Base-by-base conservation (phyloP, 148 eudicot species). In the Amaranthus palmeri region DNA sequence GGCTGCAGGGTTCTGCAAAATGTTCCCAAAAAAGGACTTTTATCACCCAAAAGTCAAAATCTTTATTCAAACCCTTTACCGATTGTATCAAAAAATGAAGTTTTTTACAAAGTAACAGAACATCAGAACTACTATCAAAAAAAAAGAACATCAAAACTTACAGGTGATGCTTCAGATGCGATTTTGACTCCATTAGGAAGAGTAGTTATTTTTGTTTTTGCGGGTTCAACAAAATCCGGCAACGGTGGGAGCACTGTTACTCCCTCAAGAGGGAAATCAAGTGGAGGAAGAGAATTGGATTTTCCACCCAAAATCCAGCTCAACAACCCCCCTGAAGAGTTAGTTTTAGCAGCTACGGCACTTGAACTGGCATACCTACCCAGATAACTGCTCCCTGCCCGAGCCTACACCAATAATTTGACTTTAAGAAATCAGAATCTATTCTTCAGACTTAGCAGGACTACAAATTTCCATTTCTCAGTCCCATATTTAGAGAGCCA, bases 111-210 rank as follows among this genome's bases (percentile, higher is more conserved):
- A 3, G 61, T 15, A 76, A 66, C 51, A 43, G 41, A 60, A 57
- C 49, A 50, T 13, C 17, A 47, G 45, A 41, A 78, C 95, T 69
- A n/a, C n/a, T n/a, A n/a, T n/a, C n/a, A n/a, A n/a, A n/a, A n/a
- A n/a, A n/a, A 66, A 55, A 43, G 41, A 60, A 57, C 49, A 50
- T 13, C 17, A 47, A 50, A 41, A 78, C 95, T 69, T 87, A 88
- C 99, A 77, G 80, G 73, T 57, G 96, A 87, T 56, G 88, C 77
- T 76, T 96, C 96, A n/a, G 99, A 90, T 53, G 99, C 99, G 40
- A 96, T 72, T 82, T 83, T 96, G 74, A 87, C 77, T 42, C 97
- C 97, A 83, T 96, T 96, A 7, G 89, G 60, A 54, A 96, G 97
- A 46, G 92, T 90, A 65, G 97, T 92, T 76, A 96, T 81, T 81